phyloP scores from a whole-genome alignment of 208 protist genomes.

The Leishmania braziliensis region DNA sequence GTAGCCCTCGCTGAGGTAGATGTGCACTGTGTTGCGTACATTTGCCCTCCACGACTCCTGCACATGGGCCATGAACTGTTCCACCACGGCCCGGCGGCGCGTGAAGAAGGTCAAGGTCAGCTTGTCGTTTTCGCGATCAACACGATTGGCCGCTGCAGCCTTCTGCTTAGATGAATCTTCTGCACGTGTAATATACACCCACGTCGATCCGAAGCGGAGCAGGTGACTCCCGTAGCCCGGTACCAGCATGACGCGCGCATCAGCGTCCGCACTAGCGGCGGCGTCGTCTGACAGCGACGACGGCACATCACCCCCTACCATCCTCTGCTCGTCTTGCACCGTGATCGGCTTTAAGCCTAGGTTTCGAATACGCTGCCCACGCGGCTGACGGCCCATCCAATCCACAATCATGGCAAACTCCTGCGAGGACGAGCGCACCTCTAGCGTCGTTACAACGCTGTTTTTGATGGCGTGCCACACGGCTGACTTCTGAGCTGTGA shows the following conservation, averaged over 20 bases:
- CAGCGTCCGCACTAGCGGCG: not conserved
- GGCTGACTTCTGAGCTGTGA: conserved; percentile 54
- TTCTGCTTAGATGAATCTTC: conserved; percentile 76
- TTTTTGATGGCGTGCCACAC: conserved; percentile 51
- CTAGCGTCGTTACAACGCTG: conserved; percentile 69
- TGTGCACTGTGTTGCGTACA: conserved; percentile 56
- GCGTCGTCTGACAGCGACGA: conserved; percentile 9
- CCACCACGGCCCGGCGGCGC: conserved; percentile 53
- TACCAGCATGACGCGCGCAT: conserved; percentile 48
- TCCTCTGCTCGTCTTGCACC: conserved; percentile 55
- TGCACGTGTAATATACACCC: conserved; percentile 71
- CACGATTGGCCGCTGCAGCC: conserved; percentile 25
- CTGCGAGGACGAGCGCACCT: conserved; percentile 86
- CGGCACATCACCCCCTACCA: conserved; percentile 9
- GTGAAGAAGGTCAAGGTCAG: conserved; percentile 75
- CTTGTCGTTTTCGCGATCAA: conserved; percentile 81
- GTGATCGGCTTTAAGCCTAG: conserved; percentile 73
- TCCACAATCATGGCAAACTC: conserved; percentile 91
- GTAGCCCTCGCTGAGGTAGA: conserved; percentile 69
- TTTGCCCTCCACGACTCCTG: conserved; percentile 54
- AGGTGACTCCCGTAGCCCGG: conserved; percentile 86
- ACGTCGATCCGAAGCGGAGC: conserved; percentile 55
- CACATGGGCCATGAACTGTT: conserved; percentile 62
- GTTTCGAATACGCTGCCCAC: conserved; percentile 60
- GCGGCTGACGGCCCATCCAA: conserved; percentile 84